Percentiles rank a stretch among this genome's conserved stretches.
Conservation (phyloP, 2,329 filamentous ascomycete genomes). For the Teratosphaeriaceae sp. region DNA sequence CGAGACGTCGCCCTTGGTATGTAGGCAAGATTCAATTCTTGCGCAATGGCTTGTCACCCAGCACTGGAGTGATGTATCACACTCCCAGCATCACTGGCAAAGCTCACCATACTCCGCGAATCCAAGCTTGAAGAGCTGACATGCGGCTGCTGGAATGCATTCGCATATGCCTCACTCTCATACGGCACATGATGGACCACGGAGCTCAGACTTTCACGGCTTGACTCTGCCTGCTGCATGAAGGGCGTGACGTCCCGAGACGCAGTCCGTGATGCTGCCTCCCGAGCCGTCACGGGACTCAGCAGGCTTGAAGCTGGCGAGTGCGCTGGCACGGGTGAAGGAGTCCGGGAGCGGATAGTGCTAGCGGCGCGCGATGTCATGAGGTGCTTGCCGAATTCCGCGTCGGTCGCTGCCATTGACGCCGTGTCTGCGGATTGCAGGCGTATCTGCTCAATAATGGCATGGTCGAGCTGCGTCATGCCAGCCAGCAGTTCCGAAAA, state of each 20-base stretch:
- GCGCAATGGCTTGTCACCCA: no score
- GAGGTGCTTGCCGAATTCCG: background rate
- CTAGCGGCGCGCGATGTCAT: background rate
- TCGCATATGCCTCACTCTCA: no score
- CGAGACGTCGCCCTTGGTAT: no score
- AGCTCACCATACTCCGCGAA: constrained; percentile 15
- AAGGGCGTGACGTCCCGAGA: constrained; percentile 17
- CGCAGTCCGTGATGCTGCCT: constrained; percentile 15
- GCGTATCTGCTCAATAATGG: constrained; percentile 40
- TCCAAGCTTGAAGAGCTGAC: constrained; percentile 5
- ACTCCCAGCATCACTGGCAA: constrained; percentile 23
- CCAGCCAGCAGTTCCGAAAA: constrained; percentile 74
- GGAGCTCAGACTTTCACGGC: constrained; percentile 22
- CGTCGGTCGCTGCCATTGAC: background rate
- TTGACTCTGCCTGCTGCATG: constrained; percentile 12
- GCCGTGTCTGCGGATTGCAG: constrained; percentile 22
- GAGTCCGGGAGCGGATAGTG: constrained; percentile 8
- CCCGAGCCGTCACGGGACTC: constrained; percentile 24
- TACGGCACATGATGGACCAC: constrained; percentile 15
- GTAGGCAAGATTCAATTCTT: no score
- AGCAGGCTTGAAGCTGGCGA: constrained; percentile 17
- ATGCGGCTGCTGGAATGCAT: background rate
- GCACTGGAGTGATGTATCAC: constrained; percentile 23
- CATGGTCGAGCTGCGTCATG: constrained; percentile 59
- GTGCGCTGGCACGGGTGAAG: constrained; percentile 8